A percentile compares a stretch with the other conserved stretches of the same genome.
These are phyloP conservation scores for Panaeolus papilionaceus DNA, from an alignment of 768 basidiomycete species.

Conservation along the genomic window DNA sequence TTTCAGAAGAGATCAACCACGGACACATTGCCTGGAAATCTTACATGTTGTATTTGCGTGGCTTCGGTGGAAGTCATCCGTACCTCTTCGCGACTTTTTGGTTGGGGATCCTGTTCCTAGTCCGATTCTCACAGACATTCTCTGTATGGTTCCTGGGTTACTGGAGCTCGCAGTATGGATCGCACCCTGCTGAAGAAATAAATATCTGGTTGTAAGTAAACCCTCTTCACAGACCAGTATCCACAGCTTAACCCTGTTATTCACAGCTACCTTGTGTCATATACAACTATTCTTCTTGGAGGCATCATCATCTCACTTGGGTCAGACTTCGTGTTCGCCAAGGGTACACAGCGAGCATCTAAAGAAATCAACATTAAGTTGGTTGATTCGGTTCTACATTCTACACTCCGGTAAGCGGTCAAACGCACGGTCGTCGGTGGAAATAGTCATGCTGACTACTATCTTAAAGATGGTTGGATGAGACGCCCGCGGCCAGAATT, in stretches of 20 bases:
- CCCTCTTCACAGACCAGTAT: conserved; percentile 15
- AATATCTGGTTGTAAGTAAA: conserved; percentile 26
- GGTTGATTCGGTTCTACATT: conserved; percentile 25
- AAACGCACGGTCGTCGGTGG: background rate
- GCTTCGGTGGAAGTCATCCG: conserved; percentile 41
- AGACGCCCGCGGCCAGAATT: conserved; percentile 25
- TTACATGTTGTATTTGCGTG: conserved; percentile 42
- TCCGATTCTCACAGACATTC: conserved; percentile 31
- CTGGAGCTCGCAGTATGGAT: conserved; percentile 51
- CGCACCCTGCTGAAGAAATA: conserved; percentile 37
- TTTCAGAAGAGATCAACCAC: conserved; percentile 64
- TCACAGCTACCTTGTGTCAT: conserved; percentile 11
- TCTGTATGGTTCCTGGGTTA: conserved; percentile 51
- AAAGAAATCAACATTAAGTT: conserved; percentile 18
- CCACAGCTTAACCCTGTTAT: background rate
- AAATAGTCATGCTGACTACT: background rate
- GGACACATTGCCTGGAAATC: conserved; percentile 29
- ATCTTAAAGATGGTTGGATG: conserved; percentile 38
- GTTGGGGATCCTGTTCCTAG: conserved; percentile 29
- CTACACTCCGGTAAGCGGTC: conserved; percentile 23
- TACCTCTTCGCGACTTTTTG: conserved; percentile 38
- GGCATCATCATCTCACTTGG: conserved; percentile 37
- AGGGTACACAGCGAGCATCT: conserved; percentile 44
- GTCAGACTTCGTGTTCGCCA: conserved; percentile 31
- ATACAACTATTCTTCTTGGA: conserved; percentile 24